phyloP scores from a whole-genome alignment of 345 rosid genomes.

The Pugionium cornutum region DNA sequence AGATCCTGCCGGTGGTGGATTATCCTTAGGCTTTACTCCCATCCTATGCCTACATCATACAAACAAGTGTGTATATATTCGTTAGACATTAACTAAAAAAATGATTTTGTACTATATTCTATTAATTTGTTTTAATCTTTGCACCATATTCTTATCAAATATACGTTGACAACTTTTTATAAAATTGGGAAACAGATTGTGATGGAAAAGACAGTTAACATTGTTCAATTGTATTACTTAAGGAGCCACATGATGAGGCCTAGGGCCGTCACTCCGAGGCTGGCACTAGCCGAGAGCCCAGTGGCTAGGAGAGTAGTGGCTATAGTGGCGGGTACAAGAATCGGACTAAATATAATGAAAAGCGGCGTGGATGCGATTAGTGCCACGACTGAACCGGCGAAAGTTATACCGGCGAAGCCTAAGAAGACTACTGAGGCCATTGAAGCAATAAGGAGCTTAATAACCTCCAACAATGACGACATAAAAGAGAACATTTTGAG shows the following conservation, averaged over 20 bases:
- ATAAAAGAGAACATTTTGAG: constrained; percentile 22
- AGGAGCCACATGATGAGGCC: constrained; percentile 70
- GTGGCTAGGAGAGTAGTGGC: constrained; percentile 46
- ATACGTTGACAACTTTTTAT: constrained; percentile 4
- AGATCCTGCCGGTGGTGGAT: constrained; percentile 30
- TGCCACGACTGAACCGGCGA: constrained; percentile 62
- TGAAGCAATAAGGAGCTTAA: constrained; percentile 46
- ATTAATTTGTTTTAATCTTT: background rate
- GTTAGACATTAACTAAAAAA: background rate
- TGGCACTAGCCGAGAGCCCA: constrained; percentile 66
- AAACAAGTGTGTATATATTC: constrained; percentile 1
- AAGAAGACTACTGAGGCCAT: constrained; percentile 66
- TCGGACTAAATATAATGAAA: constrained; percentile 76
- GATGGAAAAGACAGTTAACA: background rate
- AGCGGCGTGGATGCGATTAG: constrained; percentile 68
- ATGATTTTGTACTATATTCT: background rate
- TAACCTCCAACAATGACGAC: constrained; percentile 26
- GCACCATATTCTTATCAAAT: too few species aligned
- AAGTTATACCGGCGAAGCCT: constrained; percentile 58
- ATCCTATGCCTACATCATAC: constrained; percentile 27
- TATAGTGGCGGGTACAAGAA: constrained; percentile 75
- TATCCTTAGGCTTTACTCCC: constrained; percentile 22
- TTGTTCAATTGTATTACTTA: constrained; percentile 38
- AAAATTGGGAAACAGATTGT: background rate
- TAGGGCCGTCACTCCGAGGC: constrained; percentile 54